Percentiles rank a stretch among this genome's conserved stretches.
These are phyloP conservation scores for Cichorium intybus DNA, from an alignment of 140 eudicot genomes.

Conservation along the genomic window DNA sequence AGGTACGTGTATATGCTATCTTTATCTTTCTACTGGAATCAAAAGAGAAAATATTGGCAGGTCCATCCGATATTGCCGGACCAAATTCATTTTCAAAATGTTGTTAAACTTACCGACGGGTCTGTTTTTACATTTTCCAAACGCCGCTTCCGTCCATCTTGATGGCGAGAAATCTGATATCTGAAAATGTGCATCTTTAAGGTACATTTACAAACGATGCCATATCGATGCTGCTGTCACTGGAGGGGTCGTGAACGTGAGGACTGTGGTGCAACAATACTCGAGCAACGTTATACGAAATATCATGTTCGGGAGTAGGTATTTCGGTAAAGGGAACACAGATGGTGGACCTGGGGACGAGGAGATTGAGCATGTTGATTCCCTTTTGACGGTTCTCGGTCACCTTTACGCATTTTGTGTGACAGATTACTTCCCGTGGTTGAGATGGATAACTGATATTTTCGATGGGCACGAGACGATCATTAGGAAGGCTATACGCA, in stretches of 20 bases:
- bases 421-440: constrained; percentile 38
- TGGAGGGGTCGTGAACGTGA: constrained; percentile 27
- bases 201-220: constrained; percentile 15
- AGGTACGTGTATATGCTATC: constrained; percentile 3
- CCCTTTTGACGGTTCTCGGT: constrained; percentile 8
- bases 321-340: constrained; percentile 20
- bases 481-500: not conserved
- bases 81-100: too few relatives aligned
- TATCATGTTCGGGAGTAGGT: constrained; percentile 26
- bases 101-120: too few relatives aligned
- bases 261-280: constrained; percentile 28
- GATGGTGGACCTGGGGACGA: constrained; percentile 40
- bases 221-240: not conserved
- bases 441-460: constrained; percentile 27
- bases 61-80: too few relatives aligned
- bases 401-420: constrained; percentile 25
- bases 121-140: too few relatives aligned
- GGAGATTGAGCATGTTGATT: constrained; percentile 34
- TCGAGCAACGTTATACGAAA: constrained; percentile 34
- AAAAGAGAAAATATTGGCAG: too few relatives aligned
- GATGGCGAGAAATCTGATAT: not conserved
- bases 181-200: not conserved
- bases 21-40: not conserved
- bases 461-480: constrained; percentile 32
- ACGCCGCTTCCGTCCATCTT: not conserved